Conservation (phyloP, 2,329 filamentous ascomycete genomes). For the Colletotrichum zoysiae region DNA sequence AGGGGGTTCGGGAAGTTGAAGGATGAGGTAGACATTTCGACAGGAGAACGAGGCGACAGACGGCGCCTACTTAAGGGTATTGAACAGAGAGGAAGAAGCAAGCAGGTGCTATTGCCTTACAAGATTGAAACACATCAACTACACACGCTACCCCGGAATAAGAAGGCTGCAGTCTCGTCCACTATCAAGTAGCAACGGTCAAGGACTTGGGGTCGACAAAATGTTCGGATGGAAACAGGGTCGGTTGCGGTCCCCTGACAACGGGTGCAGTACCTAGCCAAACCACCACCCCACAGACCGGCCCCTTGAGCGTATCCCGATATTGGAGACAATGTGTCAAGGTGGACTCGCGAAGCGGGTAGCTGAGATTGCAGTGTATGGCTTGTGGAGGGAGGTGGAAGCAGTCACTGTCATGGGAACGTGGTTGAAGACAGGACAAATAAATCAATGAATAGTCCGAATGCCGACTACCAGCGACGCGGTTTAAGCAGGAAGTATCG, state of each 20-base stretch:
- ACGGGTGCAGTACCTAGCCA: neutral
- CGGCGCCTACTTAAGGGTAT: conserved; percentile 11
- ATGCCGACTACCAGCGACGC: neutral
- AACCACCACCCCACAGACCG: conserved; percentile 11
- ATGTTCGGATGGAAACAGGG: conserved; percentile 22
- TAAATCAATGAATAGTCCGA: conserved; percentile 1
- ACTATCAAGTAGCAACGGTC: conserved; percentile 13
- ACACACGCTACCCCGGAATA: conserved; percentile 19
- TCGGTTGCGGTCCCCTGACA: conserved; percentile 14
- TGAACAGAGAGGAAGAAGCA: conserved; percentile 4
- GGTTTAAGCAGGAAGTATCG: neutral
- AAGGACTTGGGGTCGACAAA: conserved; percentile 20
- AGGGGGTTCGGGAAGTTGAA: conserved; percentile 17
- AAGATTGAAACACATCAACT: conserved; percentile 36
- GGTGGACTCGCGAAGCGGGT: neutral
- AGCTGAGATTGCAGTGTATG: conserved; percentile 1
- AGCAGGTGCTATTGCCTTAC: conserved; percentile 18
- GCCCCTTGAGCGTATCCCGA: conserved; percentile 6
- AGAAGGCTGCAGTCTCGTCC: conserved; percentile 11
- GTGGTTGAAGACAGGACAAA: conserved; percentile 20
- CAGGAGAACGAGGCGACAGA: neutral
- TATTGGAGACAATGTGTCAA: conserved; percentile 3
- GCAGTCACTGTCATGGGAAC: conserved; percentile 1
- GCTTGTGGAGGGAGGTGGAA: conserved; percentile 1
- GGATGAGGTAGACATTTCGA: conserved; percentile 20